Conservation (phyloP, 2,329 filamentous ascomycete genomes). For the Botryosphaeria agaves region DNA sequence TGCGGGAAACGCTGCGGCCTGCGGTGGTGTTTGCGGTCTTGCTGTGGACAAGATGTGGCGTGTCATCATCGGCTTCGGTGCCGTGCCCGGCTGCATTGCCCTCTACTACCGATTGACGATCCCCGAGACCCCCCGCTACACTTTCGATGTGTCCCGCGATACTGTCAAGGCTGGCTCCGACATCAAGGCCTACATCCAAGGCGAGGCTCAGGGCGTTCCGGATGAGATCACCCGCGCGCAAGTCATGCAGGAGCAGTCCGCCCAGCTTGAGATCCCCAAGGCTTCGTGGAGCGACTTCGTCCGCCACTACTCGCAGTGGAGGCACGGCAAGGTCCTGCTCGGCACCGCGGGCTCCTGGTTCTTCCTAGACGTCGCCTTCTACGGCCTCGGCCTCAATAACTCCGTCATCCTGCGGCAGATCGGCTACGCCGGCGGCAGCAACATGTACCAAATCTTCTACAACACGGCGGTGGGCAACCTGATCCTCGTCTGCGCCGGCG, state of each 20-base stretch:
- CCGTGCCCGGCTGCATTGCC: constrained; percentile 62
- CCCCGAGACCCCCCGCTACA: constrained; percentile 76
- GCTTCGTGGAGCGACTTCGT: constrained; percentile 57
- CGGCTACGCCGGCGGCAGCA: constrained; percentile 46
- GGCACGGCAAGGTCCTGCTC: constrained; percentile 53
- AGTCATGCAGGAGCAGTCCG: constrained; percentile 34
- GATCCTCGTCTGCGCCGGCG: constrained; percentile 61
- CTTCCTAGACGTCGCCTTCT: constrained; percentile 47
- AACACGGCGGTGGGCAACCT: constrained; percentile 65
- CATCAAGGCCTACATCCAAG: constrained; percentile 55
- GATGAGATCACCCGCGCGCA: constrained; percentile 50
- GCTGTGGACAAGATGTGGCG: constrained; percentile 85
- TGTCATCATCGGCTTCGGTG: constrained; percentile 63
- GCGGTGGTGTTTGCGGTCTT: constrained; percentile 44
- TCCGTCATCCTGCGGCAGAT: constrained; percentile 53
- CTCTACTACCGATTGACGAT: constrained; percentile 79
- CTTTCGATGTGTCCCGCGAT: constrained; percentile 64
- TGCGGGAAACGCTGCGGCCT: constrained; percentile 31
- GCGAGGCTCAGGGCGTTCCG: constrained; percentile 42
- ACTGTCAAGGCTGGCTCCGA: constrained; percentile 58
- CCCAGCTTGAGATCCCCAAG: constrained; percentile 45
- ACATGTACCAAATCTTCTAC: constrained; percentile 52
- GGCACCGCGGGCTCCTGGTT: constrained; percentile 82
- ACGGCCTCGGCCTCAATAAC: constrained; percentile 54
- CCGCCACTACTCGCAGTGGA: constrained; percentile 51